Evolutionary conservation across 768 basidiomycete species (phyloP).

Genomic region (Sistotremastrum niveocremeum): DNA sequence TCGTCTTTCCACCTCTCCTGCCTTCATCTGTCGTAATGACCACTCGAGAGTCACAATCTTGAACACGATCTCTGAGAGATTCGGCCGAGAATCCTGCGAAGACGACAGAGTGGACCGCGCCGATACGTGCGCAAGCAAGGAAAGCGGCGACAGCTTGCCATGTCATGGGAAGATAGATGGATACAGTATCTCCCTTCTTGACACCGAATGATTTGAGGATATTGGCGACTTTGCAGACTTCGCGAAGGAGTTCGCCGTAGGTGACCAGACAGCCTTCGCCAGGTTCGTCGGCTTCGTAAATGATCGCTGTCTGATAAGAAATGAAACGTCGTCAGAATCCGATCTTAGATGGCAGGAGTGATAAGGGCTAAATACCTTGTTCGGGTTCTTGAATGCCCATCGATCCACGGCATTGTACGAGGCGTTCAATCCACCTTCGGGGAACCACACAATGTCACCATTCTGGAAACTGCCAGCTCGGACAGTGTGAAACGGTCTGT

Average conservation of each 20-base stretch:
- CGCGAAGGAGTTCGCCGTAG: constrained; percentile 76
- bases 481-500: constrained; percentile 80
- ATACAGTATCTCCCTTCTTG: constrained; percentile 91
- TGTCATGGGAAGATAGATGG: constrained; percentile 87
- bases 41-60: constrained; percentile 82
- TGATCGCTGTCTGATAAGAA: constrained; percentile 65
- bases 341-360: neutral
- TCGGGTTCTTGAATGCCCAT: constrained; percentile 82
- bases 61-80: constrained; percentile 81
- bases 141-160: constrained; percentile 95
- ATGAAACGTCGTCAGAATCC: neutral
- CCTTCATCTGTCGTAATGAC: constrained; percentile 95
- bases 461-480: constrained; percentile 67
- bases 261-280: constrained; percentile 61
- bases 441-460: constrained; percentile 93
- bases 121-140: constrained; percentile 95
- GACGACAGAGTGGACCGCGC: constrained; percentile 92
- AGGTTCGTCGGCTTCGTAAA: constrained; percentile 97
- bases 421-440: constrained; percentile 84
- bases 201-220: constrained; percentile 82
- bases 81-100: constrained; percentile 97
- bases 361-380: constrained; percentile 37
- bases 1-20: constrained; percentile 82
- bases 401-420: constrained; percentile 98
- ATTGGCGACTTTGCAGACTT: constrained; percentile 83